Evolutionary conservation across 148 eudicot species (phyloP).

Genomic region (Arctostaphylos glauca): DNA sequence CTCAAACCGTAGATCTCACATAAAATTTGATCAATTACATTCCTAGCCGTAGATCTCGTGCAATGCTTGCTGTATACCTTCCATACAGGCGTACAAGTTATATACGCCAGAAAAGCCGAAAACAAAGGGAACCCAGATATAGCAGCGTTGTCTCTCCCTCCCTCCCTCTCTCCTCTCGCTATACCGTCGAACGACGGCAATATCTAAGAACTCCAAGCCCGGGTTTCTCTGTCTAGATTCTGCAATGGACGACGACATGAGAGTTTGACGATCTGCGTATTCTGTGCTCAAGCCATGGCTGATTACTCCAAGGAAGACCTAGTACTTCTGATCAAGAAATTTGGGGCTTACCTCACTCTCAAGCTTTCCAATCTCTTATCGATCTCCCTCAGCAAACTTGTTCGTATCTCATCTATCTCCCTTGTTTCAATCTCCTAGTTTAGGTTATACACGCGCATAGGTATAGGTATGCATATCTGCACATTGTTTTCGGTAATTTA

Average conservation of each 20-base stretch:
- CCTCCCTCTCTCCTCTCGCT: too few relatives aligned
- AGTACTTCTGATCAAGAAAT: constrained; percentile 58
- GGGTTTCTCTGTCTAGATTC: background rate
- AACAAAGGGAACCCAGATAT: too few relatives aligned
- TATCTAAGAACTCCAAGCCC: too few relatives aligned
- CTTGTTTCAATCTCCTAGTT: background rate
- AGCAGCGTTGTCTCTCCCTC: too few relatives aligned
- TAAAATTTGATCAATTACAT: too few relatives aligned
- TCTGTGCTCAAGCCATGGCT: constrained; percentile 38
- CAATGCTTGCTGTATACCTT: too few relatives aligned
- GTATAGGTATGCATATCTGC: background rate
- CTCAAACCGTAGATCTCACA: too few relatives aligned
- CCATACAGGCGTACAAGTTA: too few relatives aligned
- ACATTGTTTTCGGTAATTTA: background rate
- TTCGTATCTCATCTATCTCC: constrained; percentile 19
- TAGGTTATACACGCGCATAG: background rate
- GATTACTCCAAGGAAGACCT: constrained; percentile 62
- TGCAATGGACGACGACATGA: background rate
- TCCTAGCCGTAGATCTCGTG: too few relatives aligned
- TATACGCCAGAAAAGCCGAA: too few relatives aligned
- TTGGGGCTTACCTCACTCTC: constrained; percentile 52
- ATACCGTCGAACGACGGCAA: too few relatives aligned
- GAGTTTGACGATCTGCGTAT: background rate
- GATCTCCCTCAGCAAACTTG: constrained; percentile 32
- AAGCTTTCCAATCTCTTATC: constrained; percentile 59